Base-by-base conservation (phyloP, 805 yeast genomes). In the Wickerhamiella brachini region DNA sequence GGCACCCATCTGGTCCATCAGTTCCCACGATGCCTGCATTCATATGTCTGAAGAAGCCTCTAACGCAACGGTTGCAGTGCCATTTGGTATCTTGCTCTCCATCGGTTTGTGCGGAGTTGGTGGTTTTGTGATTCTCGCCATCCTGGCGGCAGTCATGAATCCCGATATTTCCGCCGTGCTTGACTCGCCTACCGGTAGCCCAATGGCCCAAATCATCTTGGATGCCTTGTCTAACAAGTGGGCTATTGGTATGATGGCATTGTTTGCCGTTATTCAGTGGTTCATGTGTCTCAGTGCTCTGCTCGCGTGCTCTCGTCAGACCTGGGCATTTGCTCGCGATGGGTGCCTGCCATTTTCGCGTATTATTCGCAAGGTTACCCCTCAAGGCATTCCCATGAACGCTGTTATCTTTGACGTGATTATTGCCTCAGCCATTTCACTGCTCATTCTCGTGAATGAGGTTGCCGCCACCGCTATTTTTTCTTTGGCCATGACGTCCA, bases 301-400 rank as follows among this genome's bases (percentile, higher is more conserved):
- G 61, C 73, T 79, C 78, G 79, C 85, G 1, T 81, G 83, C 9
- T 77, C 83, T 12, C 71, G 86, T 59, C 84, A 80, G 47, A 74
- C 82, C n/a, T 81, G 70, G 59, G 80, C 85, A 2, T 81, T 80
- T 62, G 74, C 85, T 1, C 73, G 87, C 62, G 87, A 81, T 63
- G 79, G 80, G 10, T 72, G 81, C 58, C 77, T 81, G 66, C 87
- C 87, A n/a, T 67, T 72, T 21, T 76, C 83, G 23, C 66, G 61
- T 18, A 52, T n/a, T 20, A n/a, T 23, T 3, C 26, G 34, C 18
- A 56, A 57, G 31, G 81, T 80, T 48, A 71, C 75, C 63, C 15
- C 15, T 29, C 77, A 83, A 31, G 67, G 70, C 52, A 79, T 84
- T 6, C 86, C 86, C 8, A 71, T 81, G 50, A 69, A 76, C 58